Evolutionary conservation across 2,329 filamentous ascomycete species (phyloP), one percentile per base, ranked within the genome.

Genomic region (Aspergillus puulaauensis): DNA sequence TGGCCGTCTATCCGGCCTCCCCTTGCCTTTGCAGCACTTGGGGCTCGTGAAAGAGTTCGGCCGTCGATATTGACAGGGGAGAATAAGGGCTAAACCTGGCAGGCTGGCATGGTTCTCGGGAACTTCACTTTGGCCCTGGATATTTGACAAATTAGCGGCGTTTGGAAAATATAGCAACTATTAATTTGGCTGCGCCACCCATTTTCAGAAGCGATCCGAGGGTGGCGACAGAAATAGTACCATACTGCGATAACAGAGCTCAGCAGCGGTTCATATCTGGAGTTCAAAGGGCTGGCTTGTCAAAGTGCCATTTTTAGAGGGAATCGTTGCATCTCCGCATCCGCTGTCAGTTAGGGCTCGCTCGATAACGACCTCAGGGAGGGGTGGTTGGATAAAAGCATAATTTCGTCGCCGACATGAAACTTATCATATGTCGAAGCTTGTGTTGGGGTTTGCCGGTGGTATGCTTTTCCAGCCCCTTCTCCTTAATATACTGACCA

Each of bases 161-260:
- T 59, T 23, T 46, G 24, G 17, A 52, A 40, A 50, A 21, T 46
- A 43, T 40, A 51, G 40, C 40, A 23, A n/a, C 24, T n/a, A 19
- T 51, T 49, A 44, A 50, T 37, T 47, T 27, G 45, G 52, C 63
- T 61, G 63, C 62, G 63, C 63, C 63, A 65, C 63, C 55, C 44
- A 51, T 37, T 43, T 17, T 35, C 21, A 41, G 23, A 39, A 57
- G 50, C 44, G 48, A 59, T 56, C 54, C 54, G 51, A 62, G 52
- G 60, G 61, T 65, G 64, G 64, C 64, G 52, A 65, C 62, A 49
- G 60, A 61, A 59, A 61, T 61, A 58, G 52, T 41, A 62, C 33
- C 50, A 60, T 48, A 54, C 56, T 54, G 47, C 57, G 45, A 31
- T 31, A 31, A 31, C 27, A 31, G 27, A 31, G 23, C 23, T 24